These are phyloP conservation scores for Trichoderma guizhouense DNA, from an alignment of 2,329 filamentous ascomycete genomes.

Conservation along the genomic window DNA sequence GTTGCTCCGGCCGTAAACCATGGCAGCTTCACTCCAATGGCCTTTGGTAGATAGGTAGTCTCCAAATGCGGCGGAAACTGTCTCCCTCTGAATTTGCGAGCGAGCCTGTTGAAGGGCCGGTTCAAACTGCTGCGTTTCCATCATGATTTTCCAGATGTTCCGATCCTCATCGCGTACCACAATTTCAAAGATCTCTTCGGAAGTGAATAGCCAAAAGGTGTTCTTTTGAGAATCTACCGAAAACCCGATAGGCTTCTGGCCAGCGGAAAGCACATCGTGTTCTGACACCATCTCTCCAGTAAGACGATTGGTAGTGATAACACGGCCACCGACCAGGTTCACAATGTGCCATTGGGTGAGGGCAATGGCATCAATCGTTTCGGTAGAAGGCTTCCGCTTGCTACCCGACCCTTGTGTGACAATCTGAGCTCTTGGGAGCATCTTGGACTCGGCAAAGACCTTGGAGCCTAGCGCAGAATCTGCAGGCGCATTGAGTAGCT, in stretches of 20 bases:
- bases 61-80: constrained; percentile 85
- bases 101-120: constrained; percentile 81
- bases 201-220: constrained; percentile 95
- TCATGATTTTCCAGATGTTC: constrained; percentile 92
- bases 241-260: constrained; percentile 77
- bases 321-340: constrained; percentile 73
- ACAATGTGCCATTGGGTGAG: constrained; percentile 94
- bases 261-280: constrained; percentile 76
- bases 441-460: constrained; percentile 74
- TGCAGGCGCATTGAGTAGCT: constrained; percentile 60
- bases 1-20: constrained; percentile 89
- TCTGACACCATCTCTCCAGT: constrained; percentile 85
- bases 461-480: constrained; percentile 64
- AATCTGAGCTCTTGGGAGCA: constrained; percentile 72
- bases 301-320: constrained; percentile 83
- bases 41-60: constrained; percentile 82
- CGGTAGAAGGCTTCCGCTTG: constrained; percentile 63
- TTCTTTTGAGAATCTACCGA: constrained; percentile 90
- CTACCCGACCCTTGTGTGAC: constrained; percentile 63
- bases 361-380: constrained; percentile 74
- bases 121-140: constrained; percentile 83
- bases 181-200: constrained; percentile 88
- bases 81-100: constrained; percentile 78
- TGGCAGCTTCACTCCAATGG: constrained; percentile 79
- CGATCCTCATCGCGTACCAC: constrained; percentile 85